Base-by-base conservation (phyloP, 2,329 filamentous ascomycete genomes). In the Penicillium sclerotiorum region DNA sequence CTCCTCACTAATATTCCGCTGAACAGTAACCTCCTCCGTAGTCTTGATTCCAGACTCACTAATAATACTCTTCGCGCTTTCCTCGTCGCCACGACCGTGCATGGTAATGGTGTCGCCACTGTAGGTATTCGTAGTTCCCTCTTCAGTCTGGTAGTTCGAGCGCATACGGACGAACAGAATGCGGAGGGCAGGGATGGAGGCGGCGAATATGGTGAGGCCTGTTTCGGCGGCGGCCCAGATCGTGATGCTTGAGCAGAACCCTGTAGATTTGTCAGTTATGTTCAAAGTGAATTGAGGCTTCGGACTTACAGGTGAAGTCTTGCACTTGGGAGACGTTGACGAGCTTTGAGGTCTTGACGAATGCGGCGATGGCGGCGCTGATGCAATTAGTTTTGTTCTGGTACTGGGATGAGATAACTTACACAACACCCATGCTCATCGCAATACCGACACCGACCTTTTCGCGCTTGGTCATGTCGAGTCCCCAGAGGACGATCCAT, bases 391-490 rank as follows among this genome's bases (percentile, higher is more conserved):
- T 28, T n/a, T n/a, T n/a, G n/a, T n/a, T n/a, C n/a, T n/a, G n/a
- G n/a, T n/a, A n/a, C n/a, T n/a, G n/a, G n/a, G n/a, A n/a, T n/a
- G 7, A 9, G 21, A 13, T 8, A 3, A 51, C 57, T 52, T 42
- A 65, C 61, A 70, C 63, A 7, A 68, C 45, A 12, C 67, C 71
- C 27, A 74, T 62, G 27, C 70, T 72, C 62, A 74, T 70, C 5
- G 68, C 69, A 11, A 68, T 41, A 3, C 64, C 67, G 15, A 74
- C 64, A 15, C 68, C 67, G 7, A 71, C 41, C 47, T 72, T 74
- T 36, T 74, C 71, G 23, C 66, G 69, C 25, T 57, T 64, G 21
- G 56, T 64, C 61, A 74, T 73, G 21, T 70, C 62, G 3, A 73
- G 46, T 8, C 64, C 58, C 54, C 61, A 61, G 6, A 73, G 59